Evolutionary conservation across 2,329 filamentous ascomycete genomes (phyloP), one percentile per base, ranked within the genome.

Genomic region (Colletotrichum lentis): DNA sequence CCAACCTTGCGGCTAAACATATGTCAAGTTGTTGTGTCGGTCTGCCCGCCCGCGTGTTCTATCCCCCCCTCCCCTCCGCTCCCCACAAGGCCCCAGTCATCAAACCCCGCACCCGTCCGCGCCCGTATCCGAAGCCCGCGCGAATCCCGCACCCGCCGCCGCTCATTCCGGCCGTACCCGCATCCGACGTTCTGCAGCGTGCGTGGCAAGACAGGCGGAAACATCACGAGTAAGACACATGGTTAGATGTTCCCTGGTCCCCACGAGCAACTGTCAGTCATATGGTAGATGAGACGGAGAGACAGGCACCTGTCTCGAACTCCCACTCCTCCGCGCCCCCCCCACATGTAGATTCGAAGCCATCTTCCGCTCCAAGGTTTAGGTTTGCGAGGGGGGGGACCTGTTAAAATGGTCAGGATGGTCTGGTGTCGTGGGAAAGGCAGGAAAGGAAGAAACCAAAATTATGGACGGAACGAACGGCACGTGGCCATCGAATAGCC

Each of bases 41-140:
- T 16, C 22, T 10, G 1, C 31, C n/a, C 1, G 16, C 27, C 27
- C 27, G 8, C 27, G 27, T 41, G 39, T 41, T 16, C 14, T 41
- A 4, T 16, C 12, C 12, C 39, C 5, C 2, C 4, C 39, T 12
- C n/a, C 18, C 35, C 37, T 7, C 27, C 27, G n/a, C 27, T 31
- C 27, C 27, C 27, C 27, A 31, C 27, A 31, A 31, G 27, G 27
- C 27, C 27, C 27, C 27, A 31, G 27, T 7, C 8, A 20, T 20
- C 27, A 18, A 35, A 39, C 31, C 52, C 41, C 41, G 20, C 60
- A 49, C n/a, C 50, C 60, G 52, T 41, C 60, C 50, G 50, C 49
- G 54, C 24, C 49, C 39, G 59, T 50, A 20, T 14, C 31, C 27
- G 10, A 31, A 31, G 27, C 27, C 27, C 27, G 27, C 27, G 27